Percentiles rank a stretch among this genome's conserved stretches.
phyloP scores from a whole-genome alignment of 2,329 filamentous ascomycete species.

The Escovopsis sp. region DNA sequence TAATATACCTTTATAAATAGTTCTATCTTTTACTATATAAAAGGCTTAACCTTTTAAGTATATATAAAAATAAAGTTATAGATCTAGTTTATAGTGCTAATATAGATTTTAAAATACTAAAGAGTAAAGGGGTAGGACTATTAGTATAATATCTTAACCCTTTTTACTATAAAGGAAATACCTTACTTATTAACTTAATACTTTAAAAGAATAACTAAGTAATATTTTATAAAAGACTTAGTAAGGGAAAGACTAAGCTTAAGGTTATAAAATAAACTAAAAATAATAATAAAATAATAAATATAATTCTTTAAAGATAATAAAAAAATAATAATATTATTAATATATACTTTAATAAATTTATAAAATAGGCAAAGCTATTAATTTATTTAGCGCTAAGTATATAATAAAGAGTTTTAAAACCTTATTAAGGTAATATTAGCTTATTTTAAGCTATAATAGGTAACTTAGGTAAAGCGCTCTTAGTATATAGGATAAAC shows the following conservation, averaged over 20 bases:
- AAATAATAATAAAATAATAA: not conserved
- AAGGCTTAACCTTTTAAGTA: not conserved
- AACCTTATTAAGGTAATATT: not conserved
- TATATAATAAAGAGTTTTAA: not conserved
- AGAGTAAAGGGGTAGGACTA: not conserved
- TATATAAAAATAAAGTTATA: not conserved
- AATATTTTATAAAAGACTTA: not conserved
- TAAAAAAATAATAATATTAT: no score
- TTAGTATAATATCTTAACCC: not conserved
- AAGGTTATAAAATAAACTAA: not conserved
- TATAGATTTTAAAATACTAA: not conserved
- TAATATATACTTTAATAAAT: not conserved
- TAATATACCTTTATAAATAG: not conserved
- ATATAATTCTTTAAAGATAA: not conserved
- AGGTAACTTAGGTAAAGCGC: not conserved
- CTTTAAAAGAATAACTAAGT: not conserved
- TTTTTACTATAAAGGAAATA: no score
- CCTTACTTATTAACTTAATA: no score
- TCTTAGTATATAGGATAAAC: no score
- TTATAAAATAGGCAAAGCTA: not conserved
- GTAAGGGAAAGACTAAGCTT: not conserved
- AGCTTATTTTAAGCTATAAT: slow-evolving; percentile 1
- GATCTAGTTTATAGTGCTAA: not conserved
- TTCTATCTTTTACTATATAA: not conserved
- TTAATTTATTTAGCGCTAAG: not conserved